Evolutionary conservation across 148 eudicot genomes (phyloP), one percentile per base, ranked within the genome.

Genomic region (Chenopodium album): DNA sequence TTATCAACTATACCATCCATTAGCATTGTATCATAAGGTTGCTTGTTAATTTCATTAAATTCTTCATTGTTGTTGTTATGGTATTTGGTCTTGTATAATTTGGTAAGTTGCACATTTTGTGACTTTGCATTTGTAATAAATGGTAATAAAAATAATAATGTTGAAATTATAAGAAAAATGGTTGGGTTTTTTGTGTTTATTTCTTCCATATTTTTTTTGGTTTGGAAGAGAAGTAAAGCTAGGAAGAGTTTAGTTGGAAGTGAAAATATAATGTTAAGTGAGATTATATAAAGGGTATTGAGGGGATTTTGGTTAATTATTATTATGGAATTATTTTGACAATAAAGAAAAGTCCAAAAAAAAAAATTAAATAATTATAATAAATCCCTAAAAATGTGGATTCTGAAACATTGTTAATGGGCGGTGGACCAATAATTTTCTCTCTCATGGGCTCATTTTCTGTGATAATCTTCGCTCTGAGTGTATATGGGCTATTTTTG

Each of bases 71-170:
- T 74, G 13, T 12, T 54, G 0, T 20, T 22, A 71, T 82, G 84
- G 50, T 82, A 82, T 26, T 82, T 82, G 31, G 70, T 71, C 32
- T 77, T 82, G 80, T 82, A 82, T 26, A 82, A 60, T 71, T 34
- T 77, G 7, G 50, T 20, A 26, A 82, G 80, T 12, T 76, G 71
- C 29, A 17, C 62, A 70, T 52, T 70, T 77, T 82, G 84, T 71
- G 84, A 22, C 23, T 14, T 69, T 70, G 84, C 80, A 77, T 26
- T 69, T 70, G 80, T 59, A 12, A 41, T 59, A 12, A 41, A 70
- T 54, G 80, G 23, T 28, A 59, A 41, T 70, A 68, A 20, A 3
- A 37, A 70, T 65, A 37, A 76, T 65, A 77, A 20, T 0, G 54
- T n/a, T 77, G 68, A n/a, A 41, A 65, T 9, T 23, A 70, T 0